Percentiles rank a stretch among this genome's conserved stretches.
These are phyloP conservation scores for Pseudomassariella vexata DNA, from an alignment of 2,329 filamentous ascomycete genomes.

Conservation along the genomic window DNA sequence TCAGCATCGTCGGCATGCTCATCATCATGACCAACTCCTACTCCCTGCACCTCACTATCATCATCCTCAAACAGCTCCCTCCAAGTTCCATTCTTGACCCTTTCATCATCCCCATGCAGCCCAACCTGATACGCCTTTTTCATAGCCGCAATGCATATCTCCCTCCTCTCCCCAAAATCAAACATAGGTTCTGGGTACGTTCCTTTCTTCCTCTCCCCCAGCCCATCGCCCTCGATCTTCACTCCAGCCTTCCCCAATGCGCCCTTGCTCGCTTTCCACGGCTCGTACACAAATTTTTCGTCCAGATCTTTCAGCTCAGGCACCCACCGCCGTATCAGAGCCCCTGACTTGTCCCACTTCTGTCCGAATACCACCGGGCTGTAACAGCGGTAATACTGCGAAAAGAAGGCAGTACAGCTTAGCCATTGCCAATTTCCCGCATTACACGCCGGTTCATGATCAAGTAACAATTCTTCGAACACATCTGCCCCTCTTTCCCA, in stretches of 20 bases:
- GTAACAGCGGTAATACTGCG: slow-evolving; percentile 67
- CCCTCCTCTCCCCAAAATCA: slow-evolving; percentile 60
- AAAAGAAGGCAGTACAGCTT: slow-evolving; percentile 68
- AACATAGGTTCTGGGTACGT: slow-evolving; percentile 74
- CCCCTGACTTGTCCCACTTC: slow-evolving; percentile 68
- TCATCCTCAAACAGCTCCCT: slow-evolving; percentile 37
- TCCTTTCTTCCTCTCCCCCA: slow-evolving; percentile 33
- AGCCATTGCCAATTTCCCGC: slow-evolving; percentile 77
- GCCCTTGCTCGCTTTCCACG: slow-evolving; percentile 64
- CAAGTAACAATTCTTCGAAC: slow-evolving; percentile 70
- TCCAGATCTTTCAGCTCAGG: slow-evolving; percentile 59
- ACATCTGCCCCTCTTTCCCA: slow-evolving; percentile 77
- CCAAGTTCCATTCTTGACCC: slow-evolving; percentile 56
- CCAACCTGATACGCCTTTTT: slow-evolving; percentile 64
- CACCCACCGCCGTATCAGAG: slow-evolving; percentile 58
- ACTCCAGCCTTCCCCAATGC: slow-evolving; percentile 68
- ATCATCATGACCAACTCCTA: slow-evolving; percentile 26
- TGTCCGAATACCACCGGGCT: slow-evolving; percentile 65
- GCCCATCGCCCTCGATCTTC: slow-evolving; percentile 43
- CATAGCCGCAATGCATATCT: slow-evolving; percentile 60
- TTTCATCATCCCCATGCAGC: slow-evolving; percentile 57
- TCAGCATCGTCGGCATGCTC: slow-evolving; percentile 21
- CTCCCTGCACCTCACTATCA: slow-evolving; percentile 32
- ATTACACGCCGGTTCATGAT: slow-evolving; percentile 71
- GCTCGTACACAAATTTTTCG: slow-evolving; percentile 72